These are phyloP conservation scores for Aurifilum marmelostoma DNA, from an alignment of 2,329 filamentous ascomycete species.

Conservation along the genomic window DNA sequence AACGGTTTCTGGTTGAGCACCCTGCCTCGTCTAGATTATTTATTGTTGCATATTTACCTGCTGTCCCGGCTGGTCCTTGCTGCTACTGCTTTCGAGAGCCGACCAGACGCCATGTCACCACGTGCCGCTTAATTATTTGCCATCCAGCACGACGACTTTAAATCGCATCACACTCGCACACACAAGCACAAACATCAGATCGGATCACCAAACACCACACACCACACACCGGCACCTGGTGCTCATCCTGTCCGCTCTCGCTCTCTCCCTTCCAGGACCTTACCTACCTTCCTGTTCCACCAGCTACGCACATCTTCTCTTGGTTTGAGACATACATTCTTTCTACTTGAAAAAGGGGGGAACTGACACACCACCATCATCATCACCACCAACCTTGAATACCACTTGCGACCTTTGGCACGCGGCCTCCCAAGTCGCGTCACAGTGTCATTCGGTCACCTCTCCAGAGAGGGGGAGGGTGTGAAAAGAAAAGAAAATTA, in stretches of 20 bases:
- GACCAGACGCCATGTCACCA: slow-evolving; percentile 7
- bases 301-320: slow-evolving; percentile 21
- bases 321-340: slow-evolving; percentile 25
- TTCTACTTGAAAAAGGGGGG: slow-evolving; percentile 7
- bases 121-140: slow-evolving; percentile 6
- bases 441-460: slow-evolving; percentile 6
- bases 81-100: neutral
- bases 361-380: slow-evolving; percentile 11
- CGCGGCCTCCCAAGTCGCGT: slow-evolving; percentile 12
- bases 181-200: neutral
- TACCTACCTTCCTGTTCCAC: slow-evolving; percentile 17
- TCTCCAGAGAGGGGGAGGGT: neutral
- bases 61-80: neutral
- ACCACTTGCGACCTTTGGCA: slow-evolving; percentile 19
- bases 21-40: neutral
- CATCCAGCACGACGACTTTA: neutral
- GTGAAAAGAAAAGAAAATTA: too few species aligned
- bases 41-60: too few species aligned
- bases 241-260: neutral
- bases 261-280: slow-evolving; percentile 6
- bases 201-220: neutral
- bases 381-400: neutral
- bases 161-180: slow-evolving; percentile 10
- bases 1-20: neutral
- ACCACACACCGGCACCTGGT: slow-evolving; percentile 8